Evolutionary conservation across 768 basidiomycete genomes (phyloP), one percentile per base, ranked within the genome.

Genomic region (Gloeostereum incarnatum): DNA sequence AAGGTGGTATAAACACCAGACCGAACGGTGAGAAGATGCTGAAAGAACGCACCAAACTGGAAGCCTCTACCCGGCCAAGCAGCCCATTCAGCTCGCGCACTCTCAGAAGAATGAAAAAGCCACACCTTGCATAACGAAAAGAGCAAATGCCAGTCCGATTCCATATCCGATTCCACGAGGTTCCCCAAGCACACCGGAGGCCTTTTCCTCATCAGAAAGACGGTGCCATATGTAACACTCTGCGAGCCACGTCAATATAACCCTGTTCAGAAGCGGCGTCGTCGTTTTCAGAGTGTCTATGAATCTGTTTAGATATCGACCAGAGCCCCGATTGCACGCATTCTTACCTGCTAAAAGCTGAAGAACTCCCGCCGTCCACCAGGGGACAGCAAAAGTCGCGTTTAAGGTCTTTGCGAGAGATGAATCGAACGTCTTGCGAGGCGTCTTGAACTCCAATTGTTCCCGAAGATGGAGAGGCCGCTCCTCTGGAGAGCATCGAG

Each of bases 111-210:
- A 32, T 42, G 16, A 27, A 13, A 36, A 33, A 13, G 18, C 43
- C 54, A 30, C 40, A 69, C 75, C 66, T 65, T 79, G 77, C 78
- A 79, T 81, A 0, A 54, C 59, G 44, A 77, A 78, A 20, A 80
- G 50, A 3, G 63, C 75, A 36, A 75, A 59, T 1, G 68, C 78
- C 1, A 81, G 51, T 5, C 78, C 79, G 36, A 81, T 66, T 1
- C 79, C 79, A 50, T 71, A 75, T 0, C 78, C 78, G 26, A 80
- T 61, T 1, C 72, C 70, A 23, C 48, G 57, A 2, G 77, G 75
- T 35, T 57, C 45, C 7, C 46, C 25, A 40, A 66, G 32, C 25
- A 60, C 50, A 0, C 58, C 54, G 3, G 55, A 51, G 0, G 55
- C 61, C 24, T 61, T 64, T 31, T 66, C 53, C 18, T 53, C 55